Base-by-base conservation (phyloP, 1,284 basidiomycete species). In the Trichosporon ovoides region DNA sequence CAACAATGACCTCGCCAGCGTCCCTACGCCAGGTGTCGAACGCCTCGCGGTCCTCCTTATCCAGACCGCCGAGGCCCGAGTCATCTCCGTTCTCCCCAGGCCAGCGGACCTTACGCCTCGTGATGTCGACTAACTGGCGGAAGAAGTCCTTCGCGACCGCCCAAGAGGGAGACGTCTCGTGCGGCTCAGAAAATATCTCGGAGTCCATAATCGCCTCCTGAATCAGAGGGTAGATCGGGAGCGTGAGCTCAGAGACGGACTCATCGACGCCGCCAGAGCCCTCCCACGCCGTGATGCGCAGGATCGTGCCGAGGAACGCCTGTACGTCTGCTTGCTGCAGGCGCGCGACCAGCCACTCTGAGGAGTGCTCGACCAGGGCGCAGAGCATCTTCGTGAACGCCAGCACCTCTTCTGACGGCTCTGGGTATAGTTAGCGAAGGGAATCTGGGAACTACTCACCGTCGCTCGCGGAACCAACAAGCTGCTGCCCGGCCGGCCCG, bases 1-100 rank as follows among this genome's bases (percentile, higher is more conserved):
- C 91, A 60, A 94, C 88, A 28, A 95, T 81, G 1, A 90, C 90
- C 75, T 95, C 91, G 0, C 91, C 91, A 9, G 91, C 86, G 66
- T 94, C 91, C 63, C 90, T 79, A 66, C 91, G 83, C 79, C 92
- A 94, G 1, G 64, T 60, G 33, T 76, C 76, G 58, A 64, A 68
- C 5, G 57, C 58, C 38, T 66, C 68, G 28, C 65, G 62, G 55
- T 69, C 72, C 51, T 77, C 88, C 82, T 85, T 87, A 81, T 79
- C 89, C 85, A 92, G 14, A 1, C 62, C 68, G 12, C 68, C 70
- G 5, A 72, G 59, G 7, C 33, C 49, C 7, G 74, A 77, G 1
- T 22, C 16, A 14, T 48, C 43, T 46, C 79, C 78, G 12, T 67
- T 73, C 74, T 77, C 10, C 82, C 67, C 66, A 9, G 76, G 89